These are phyloP conservation scores for Pontederia crassipes DNA, from an alignment of 176 grass and related monocot species.

Conservation along the genomic window DNA sequence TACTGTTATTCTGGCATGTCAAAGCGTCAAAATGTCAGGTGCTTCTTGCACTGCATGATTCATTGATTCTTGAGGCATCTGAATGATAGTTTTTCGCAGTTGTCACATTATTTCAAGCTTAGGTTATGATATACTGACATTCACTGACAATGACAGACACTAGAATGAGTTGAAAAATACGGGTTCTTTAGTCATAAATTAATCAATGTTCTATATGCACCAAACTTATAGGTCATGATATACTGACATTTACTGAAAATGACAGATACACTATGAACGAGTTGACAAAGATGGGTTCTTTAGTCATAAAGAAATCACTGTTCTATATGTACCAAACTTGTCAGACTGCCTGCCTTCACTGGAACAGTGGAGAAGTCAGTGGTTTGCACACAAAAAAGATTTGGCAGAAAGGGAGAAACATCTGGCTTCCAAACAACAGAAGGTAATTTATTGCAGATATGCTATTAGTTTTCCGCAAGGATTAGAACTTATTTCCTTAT, in stretches of 20 bases:
- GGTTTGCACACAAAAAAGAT: conserved; percentile 54
- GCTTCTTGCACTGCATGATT: too few relatives aligned
- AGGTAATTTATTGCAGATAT: conserved; percentile 29
- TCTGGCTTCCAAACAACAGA: conserved; percentile 45
- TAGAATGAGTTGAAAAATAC: conserved; percentile 79
- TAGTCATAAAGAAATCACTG: conserved; percentile 84
- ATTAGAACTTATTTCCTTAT: not conserved
- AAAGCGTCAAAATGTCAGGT: too few relatives aligned
- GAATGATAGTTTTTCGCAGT: not conserved
- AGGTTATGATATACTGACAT: conserved; percentile 3
- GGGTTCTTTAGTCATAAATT: conserved; percentile 68
- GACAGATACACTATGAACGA: conserved; percentile 88
- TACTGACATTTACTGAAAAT: conserved; percentile 15
- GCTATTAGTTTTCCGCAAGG: too few relatives aligned
- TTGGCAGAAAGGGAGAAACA: conserved; percentile 47
- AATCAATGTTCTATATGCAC: conserved; percentile 79
- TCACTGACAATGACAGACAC: conserved; percentile 44
- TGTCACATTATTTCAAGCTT: not conserved
- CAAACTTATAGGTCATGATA: conserved; percentile 38
- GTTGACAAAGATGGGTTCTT: conserved; percentile 63
- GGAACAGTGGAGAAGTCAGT: conserved; percentile 69
- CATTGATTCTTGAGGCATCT: too few relatives aligned
- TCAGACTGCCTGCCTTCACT: conserved; percentile 66
- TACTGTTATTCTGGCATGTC: too few relatives aligned
- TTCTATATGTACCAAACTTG: conserved; percentile 79